Percentiles rank a stretch among this genome's conserved stretches.
phyloP scores from a whole-genome alignment of 1,139 yeast species.

The Maudiozyma humilis region DNA sequence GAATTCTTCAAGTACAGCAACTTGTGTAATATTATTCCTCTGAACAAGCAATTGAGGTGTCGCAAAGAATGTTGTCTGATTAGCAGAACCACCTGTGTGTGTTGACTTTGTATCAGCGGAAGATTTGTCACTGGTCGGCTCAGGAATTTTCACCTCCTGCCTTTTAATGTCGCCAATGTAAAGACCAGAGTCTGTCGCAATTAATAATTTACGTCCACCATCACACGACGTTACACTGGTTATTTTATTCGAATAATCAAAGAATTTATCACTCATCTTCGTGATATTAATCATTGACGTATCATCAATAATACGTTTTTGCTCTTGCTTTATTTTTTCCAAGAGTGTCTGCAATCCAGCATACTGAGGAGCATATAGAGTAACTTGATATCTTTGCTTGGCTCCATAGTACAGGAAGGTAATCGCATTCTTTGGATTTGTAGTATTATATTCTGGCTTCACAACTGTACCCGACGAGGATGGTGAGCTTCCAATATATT shows the following conservation, averaged over 20 bases:
- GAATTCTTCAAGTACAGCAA: conserved; percentile 88
- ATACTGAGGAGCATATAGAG: conserved; percentile 55
- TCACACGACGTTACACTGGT: conserved; percentile 92
- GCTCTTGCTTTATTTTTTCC: conserved; percentile 74
- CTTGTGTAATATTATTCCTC: conserved; percentile 72
- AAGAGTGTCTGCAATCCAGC: conserved; percentile 74
- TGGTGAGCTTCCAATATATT: conserved; percentile 33
- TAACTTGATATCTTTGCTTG: conserved; percentile 57
- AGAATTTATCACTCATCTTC: conserved; percentile 65
- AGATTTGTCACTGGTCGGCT: neutral
- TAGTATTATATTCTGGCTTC: conserved; percentile 21
- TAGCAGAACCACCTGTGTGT: conserved; percentile 3
- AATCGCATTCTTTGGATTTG: conserved; percentile 33
- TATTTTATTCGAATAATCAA: conserved; percentile 64
- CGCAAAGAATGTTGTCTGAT: conserved; percentile 13
- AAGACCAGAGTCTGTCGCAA: conserved; percentile 88
- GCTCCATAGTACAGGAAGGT: conserved; percentile 47
- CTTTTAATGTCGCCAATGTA: conserved; percentile 59
- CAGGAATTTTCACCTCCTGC: conserved; percentile 30
- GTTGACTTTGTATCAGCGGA: neutral
- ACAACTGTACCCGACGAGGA: conserved; percentile 39
- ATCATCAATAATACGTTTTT: conserved; percentile 57
- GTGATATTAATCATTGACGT: conserved; percentile 76
- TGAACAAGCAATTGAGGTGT: conserved; percentile 69
- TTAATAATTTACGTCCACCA: conserved; percentile 83